Evolutionary conservation across 108 stramenopile genomes (phyloP).

Genomic region (Fistulifera solaris): DNA sequence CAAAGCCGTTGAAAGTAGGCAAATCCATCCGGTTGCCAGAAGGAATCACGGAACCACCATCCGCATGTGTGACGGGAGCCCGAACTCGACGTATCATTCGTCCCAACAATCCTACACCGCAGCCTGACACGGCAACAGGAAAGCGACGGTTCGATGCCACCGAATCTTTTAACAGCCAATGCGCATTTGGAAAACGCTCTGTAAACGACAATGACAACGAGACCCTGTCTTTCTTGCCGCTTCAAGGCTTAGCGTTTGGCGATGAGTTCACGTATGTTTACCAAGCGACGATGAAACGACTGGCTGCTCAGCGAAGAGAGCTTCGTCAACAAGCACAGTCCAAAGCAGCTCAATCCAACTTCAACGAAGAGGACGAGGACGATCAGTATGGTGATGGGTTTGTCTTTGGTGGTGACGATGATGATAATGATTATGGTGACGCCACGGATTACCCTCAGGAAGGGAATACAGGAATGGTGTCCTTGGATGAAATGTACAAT

Average conservation of each 20-base stretch:
- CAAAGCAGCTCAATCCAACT: constrained; percentile 7
- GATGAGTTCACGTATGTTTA: constrained; percentile 79
- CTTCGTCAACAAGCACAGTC: constrained; percentile 22
- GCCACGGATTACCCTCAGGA: constrained; percentile 25
- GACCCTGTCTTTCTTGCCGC: constrained; percentile 22
- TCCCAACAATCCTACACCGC: background rate
- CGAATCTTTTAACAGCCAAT: constrained; percentile 1
- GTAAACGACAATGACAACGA: constrained; percentile 8
- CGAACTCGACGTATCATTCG: constrained; percentile 24
- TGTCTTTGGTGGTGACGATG: constrained; percentile 29
- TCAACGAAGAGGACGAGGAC: constrained; percentile 21
- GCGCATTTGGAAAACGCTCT: background rate
- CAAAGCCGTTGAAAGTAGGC: constrained; percentile 57
- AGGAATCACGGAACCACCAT: constrained; percentile 49
- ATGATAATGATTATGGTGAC: constrained; percentile 37
- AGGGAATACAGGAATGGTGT: constrained; percentile 30
- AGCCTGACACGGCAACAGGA: too few relatives aligned
- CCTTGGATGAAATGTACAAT: constrained; percentile 21
- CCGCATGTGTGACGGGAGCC: constrained; percentile 63
- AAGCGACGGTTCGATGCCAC: background rate
- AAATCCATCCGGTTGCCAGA: constrained; percentile 70
- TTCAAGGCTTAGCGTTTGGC: constrained; percentile 51
- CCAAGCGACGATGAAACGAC: constrained; percentile 50
- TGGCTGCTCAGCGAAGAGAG: constrained; percentile 37
- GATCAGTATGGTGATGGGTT: constrained; percentile 18